Conservation (phyloP, 2,329 filamentous ascomycete genomes). For the Plectosphaerella sp. region DNA sequence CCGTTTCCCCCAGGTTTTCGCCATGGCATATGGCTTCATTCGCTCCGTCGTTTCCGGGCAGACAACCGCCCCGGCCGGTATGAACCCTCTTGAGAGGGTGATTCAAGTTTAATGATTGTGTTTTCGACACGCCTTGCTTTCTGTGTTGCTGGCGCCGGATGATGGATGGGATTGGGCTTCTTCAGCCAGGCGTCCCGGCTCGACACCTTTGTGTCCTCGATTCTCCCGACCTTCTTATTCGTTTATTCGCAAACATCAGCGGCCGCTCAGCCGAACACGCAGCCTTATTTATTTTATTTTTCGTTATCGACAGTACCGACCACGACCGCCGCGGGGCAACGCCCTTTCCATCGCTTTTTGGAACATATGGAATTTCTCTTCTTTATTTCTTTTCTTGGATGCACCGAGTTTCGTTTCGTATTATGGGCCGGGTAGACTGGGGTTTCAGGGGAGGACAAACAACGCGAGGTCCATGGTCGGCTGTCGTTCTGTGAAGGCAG, state of each 20-base stretch:
- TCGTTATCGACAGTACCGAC: not conserved
- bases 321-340: too few species aligned
- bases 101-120: not conserved
- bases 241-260: not conserved
- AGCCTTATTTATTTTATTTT: not conserved
- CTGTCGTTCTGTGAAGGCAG: too few species aligned
- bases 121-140: not conserved
- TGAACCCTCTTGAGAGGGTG: not conserved
- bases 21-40: constrained; percentile 10
- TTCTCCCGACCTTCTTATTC: not conserved
- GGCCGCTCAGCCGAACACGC: not conserved
- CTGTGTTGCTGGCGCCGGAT: not conserved
- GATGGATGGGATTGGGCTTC: constrained; percentile 6
- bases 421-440: not conserved
- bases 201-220: constrained; percentile 4
- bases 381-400: too few species aligned
- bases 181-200: constrained; percentile 6
- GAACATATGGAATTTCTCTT: too few species aligned
- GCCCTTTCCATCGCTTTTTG: too few species aligned
- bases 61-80: not conserved
- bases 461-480: too few species aligned
- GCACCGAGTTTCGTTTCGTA: not conserved
- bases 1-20: constrained; percentile 43
- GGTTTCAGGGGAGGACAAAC: too few species aligned
- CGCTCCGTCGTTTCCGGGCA: constrained; percentile 5